A percentile compares a stretch with the other conserved stretches of the same genome.
These are phyloP conservation scores for Nasturtium officinale DNA, from an alignment of 345 rosid species.

Conservation along the genomic window DNA sequence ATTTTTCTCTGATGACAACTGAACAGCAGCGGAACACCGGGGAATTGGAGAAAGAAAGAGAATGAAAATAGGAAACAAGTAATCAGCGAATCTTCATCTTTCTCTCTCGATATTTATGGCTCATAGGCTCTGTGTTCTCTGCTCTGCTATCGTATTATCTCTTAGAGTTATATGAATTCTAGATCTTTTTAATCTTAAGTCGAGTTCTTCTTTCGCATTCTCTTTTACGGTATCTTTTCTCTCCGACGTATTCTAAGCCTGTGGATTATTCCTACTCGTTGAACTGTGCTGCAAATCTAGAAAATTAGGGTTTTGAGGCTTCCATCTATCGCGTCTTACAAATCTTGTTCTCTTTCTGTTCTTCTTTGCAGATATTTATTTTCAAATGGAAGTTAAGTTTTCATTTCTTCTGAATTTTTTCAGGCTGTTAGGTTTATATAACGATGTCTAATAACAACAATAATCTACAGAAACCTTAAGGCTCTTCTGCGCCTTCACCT, in stretches of 20 bases:
- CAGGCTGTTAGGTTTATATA: slow-evolving; percentile 25
- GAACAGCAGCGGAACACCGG: slow-evolving; percentile 27
- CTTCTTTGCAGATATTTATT: background rate
- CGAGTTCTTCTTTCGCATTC: slow-evolving; percentile 1
- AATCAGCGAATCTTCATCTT: slow-evolving; percentile 3
- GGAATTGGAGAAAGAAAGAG: slow-evolving; percentile 3
- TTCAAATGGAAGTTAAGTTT: background rate
- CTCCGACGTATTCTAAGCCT: background rate
- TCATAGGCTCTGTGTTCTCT: background rate
- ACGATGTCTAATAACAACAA: slow-evolving; percentile 63
- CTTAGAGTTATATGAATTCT: background rate
- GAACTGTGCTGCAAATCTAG: background rate
- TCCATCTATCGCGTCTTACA: slow-evolving; percentile 6
- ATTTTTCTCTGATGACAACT: slow-evolving; percentile 6
- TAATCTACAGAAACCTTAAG: slow-evolving; percentile 66
- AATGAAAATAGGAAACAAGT: background rate
- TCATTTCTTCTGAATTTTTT: slow-evolving; percentile 1
- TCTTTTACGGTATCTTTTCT: background rate
- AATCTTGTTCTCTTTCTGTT: background rate
- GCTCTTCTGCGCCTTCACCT: slow-evolving; percentile 64
- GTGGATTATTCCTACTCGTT: background rate
- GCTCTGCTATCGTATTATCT: background rate
- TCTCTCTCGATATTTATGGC: background rate
- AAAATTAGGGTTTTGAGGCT: slow-evolving; percentile 35
- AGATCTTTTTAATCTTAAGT: slow-evolving; percentile 19